Conservation (phyloP, 805 yeast species). For the Cyberlindnera subsufficiens region DNA sequence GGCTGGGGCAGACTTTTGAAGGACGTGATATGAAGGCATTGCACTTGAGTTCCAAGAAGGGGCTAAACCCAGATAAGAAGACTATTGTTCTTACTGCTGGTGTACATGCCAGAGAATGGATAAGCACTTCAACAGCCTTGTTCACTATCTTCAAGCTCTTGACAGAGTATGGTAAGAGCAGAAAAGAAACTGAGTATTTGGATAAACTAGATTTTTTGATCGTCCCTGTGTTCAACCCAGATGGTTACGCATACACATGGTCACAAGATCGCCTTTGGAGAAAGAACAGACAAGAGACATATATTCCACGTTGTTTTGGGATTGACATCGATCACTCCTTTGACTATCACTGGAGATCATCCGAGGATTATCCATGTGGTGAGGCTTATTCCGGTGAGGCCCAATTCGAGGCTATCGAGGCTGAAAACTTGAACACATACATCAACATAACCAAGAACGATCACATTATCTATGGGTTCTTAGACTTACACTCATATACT, state of each 20-base stretch:
- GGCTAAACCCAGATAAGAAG: conserved; percentile 38
- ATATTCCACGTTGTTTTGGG: conserved; percentile 63
- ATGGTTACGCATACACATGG: conserved; percentile 88
- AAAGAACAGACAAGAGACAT: conserved; percentile 77
- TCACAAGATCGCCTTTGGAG: conserved; percentile 77
- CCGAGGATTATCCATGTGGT: conserved; percentile 67
- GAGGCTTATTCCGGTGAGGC: conserved; percentile 77
- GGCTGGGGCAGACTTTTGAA: conserved; percentile 72
- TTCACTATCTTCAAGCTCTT: conserved; percentile 46
- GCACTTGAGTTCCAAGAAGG: conserved; percentile 49
- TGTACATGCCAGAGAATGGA: conserved; percentile 89
- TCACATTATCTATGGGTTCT: conserved; percentile 65
- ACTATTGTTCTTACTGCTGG: conserved; percentile 81
- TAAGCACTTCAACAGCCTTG: conserved; percentile 64
- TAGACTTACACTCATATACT: conserved; percentile 82
- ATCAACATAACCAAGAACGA: conserved; percentile 36
- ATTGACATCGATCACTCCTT: conserved; percentile 84
- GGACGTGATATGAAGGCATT: conserved; percentile 65
- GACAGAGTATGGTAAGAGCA: conserved; percentile 36
- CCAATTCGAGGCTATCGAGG: conserved; percentile 64
- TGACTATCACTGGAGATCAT: conserved; percentile 63
- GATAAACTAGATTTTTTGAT: conserved; percentile 64
- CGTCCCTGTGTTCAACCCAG: conserved; percentile 85
- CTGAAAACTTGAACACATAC: conserved; percentile 41
- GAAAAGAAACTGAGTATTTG: conserved; percentile 40